phyloP scores from a whole-genome alignment of 2,329 filamentous ascomycete species.

The Botrytis medusae region DNA sequence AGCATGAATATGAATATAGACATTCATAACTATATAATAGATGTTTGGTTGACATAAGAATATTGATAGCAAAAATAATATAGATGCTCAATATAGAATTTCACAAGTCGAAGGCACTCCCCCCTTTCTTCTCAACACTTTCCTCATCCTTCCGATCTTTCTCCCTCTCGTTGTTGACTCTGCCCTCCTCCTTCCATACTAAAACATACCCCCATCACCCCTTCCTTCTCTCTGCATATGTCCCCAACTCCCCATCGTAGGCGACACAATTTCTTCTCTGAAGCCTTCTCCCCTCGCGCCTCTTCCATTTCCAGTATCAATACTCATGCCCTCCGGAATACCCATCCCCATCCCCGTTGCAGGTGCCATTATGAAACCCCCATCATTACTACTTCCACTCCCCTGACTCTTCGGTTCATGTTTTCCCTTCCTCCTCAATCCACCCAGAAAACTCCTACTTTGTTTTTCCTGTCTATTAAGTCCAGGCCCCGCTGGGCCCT shows the following conservation, averaged over 20 bases:
- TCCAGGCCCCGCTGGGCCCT: slow-evolving; percentile 8
- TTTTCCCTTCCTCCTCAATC: slow-evolving; percentile 31
- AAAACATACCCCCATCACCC: slow-evolving; percentile 13
- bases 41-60: not conserved
- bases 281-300: not conserved
- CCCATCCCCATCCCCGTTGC: not conserved
- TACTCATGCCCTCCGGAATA: not conserved
- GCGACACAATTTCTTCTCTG: slow-evolving; percentile 7
- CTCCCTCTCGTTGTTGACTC: not conserved
- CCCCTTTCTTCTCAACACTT: not conserved
- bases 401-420: slow-evolving; percentile 21
- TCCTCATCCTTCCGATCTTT: not conserved
- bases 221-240: not conserved
- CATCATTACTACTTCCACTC: slow-evolving; percentile 19
- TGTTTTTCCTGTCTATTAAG: slow-evolving; percentile 36
- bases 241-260: not conserved
- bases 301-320: not conserved
- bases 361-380: slow-evolving; percentile 7
- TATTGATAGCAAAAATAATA: not conserved
- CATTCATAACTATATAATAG: not conserved
- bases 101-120: not conserved
- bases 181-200: not conserved
- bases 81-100: not conserved
- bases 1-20: not conserved
- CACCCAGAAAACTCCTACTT: slow-evolving; percentile 36